phyloP scores from a whole-genome alignment of 495 filamentous ascomycete genomes.

The Podospora australis region DNA sequence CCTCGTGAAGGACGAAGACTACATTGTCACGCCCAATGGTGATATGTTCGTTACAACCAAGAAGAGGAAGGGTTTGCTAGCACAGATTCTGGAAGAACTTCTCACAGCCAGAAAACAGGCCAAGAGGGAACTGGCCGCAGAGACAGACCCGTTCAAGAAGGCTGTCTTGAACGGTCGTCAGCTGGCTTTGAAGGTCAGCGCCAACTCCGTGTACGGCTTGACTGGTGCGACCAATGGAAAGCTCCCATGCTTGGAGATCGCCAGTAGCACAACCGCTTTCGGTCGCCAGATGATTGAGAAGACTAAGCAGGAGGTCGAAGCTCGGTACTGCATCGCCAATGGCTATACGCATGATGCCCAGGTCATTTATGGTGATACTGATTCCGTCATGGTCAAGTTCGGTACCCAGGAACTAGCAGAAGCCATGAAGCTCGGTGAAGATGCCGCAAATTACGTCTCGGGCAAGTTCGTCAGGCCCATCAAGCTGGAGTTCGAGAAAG shows the following conservation, averaged over 20 bases:
- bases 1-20: slow-evolving; percentile 82
- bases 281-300: slow-evolving; percentile 98
- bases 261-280: slow-evolving; percentile 91
- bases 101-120: slow-evolving; percentile 84
- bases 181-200: slow-evolving; percentile 91
- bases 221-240: slow-evolving; percentile 96
- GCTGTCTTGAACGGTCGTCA: slow-evolving; percentile 97
- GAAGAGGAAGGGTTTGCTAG: slow-evolving; percentile 83
- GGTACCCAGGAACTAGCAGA: slow-evolving; percentile 75
- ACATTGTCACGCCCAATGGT: slow-evolving; percentile 88
- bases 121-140: slow-evolving; percentile 81
- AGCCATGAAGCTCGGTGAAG: slow-evolving; percentile 89
- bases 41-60: slow-evolving; percentile 89
- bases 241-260: slow-evolving; percentile 88
- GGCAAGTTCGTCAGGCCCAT: slow-evolving; percentile 90
- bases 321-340: slow-evolving; percentile 81
- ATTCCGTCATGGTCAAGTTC: slow-evolving; percentile 99
- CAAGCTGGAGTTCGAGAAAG: slow-evolving; percentile 99
- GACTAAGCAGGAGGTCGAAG: slow-evolving; percentile 89
- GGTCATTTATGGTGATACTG: slow-evolving; percentile 98
- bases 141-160: slow-evolving; percentile 95
- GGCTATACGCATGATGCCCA: slow-evolving; percentile 90
- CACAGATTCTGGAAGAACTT: slow-evolving; percentile 92
- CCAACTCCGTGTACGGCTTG: slow-evolving; percentile 96
- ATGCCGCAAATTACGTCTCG: slow-evolving; percentile 82